Evolutionary conservation across 108 stramenopile genomes (phyloP).

Genomic region (Fragilariopsis cylindrus): DNA sequence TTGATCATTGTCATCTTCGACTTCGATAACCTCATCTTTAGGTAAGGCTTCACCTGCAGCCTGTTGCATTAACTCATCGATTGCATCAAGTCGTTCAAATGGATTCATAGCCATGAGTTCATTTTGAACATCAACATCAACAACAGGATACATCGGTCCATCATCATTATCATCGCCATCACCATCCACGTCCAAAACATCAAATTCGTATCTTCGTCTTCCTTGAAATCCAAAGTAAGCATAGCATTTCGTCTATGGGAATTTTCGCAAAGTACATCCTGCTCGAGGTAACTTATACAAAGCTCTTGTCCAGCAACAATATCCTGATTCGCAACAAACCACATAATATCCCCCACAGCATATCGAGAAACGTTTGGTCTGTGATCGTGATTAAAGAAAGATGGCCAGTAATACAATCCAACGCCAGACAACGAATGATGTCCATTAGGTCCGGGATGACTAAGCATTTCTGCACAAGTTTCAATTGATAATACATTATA

Average conservation of each 20-base stretch:
- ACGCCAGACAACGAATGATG: constrained; percentile 54
- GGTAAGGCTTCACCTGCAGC: constrained; percentile 51
- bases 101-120: constrained; percentile 73
- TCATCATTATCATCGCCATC: constrained; percentile 29
- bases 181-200: not conserved
- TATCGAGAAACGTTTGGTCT: constrained; percentile 66
- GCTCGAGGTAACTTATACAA: constrained; percentile 79
- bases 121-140: constrained; percentile 72
- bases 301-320: constrained; percentile 56
- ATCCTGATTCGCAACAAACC: constrained; percentile 74
- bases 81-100: constrained; percentile 62
- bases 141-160: constrained; percentile 57
- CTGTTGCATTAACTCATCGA: constrained; percentile 59
- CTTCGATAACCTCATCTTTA: constrained; percentile 33
- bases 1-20: constrained; percentile 33
- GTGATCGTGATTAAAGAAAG: constrained; percentile 76
- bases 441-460: constrained; percentile 69
- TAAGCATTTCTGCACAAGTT: constrained; percentile 41
- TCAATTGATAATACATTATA: constrained; percentile 73
- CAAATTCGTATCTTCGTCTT: constrained; percentile 30
- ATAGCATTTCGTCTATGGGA: constrained; percentile 50
- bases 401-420: constrained; percentile 59
- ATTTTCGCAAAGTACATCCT: constrained; percentile 72
- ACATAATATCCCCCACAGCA: constrained; percentile 79
- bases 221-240: constrained; percentile 72